These are phyloP conservation scores for Saprolegnia parasitica DNA, from an alignment of 352 stramenopile genomes.

Conservation along the genomic window DNA sequence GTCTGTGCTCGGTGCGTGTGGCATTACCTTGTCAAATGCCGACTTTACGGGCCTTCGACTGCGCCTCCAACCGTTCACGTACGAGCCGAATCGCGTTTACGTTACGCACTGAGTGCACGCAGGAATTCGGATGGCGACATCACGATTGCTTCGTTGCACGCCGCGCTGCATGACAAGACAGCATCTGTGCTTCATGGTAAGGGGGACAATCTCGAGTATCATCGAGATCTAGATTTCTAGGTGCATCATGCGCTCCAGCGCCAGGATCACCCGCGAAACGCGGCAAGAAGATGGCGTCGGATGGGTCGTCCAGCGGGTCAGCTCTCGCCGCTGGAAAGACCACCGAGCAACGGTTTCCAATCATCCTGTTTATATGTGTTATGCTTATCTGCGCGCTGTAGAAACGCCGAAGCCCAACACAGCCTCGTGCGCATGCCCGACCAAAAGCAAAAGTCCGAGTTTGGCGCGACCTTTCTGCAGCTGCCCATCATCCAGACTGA, in stretches of 20 bases:
- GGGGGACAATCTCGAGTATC: too few relatives aligned
- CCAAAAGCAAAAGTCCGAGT: conserved; percentile 33
- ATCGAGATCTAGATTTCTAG: too few relatives aligned
- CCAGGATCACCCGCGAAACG: neutral
- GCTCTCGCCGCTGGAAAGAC: conserved; percentile 57
- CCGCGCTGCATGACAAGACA: conserved; percentile 42
- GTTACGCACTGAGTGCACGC: neutral
- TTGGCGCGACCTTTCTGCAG: neutral
- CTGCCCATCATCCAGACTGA: conserved; percentile 1
- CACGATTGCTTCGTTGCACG: conserved; percentile 39
- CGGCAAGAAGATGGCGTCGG: conserved; percentile 13
- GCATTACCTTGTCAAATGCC: conserved; percentile 57
- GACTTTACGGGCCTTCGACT: conserved; percentile 66
- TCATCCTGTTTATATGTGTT: neutral
- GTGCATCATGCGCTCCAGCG: neutral
- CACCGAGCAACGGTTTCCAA: conserved; percentile 52
- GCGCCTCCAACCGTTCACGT: conserved; percentile 56
- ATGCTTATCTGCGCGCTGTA: conserved; percentile 19
- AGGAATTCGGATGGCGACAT: conserved; percentile 59
- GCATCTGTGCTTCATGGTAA: neutral
- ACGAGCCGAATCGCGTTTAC: conserved; percentile 27
- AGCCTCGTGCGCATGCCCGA: conserved; percentile 66
- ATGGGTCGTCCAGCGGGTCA: too few relatives aligned
- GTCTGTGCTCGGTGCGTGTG: conserved; percentile 51
- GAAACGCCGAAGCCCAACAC: conserved; percentile 57